Evolutionary conservation across 1,139 yeast species (phyloP), one percentile per base, ranked within the genome.

Genomic region (Blastobotrys illinoisensis): DNA sequence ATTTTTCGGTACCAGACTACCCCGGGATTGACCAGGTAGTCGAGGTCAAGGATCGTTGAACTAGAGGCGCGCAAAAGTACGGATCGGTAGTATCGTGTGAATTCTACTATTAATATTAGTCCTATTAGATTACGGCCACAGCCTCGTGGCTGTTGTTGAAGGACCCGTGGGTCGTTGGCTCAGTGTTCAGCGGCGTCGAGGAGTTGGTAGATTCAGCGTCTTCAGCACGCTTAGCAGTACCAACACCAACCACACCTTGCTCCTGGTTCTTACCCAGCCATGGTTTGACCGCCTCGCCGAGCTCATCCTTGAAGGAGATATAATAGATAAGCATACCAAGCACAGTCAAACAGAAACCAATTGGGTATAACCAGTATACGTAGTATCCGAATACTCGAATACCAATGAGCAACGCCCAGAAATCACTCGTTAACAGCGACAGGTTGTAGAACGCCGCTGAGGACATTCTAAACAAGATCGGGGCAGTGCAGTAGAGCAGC

Each of bases 1-100:
- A 79, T 0, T 83, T 93, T 60, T 82, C 80, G 32, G 73, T 81
- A 1, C 86, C 86, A 18, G 64, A 74, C 1, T 85, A 83, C 62
- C 69, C 72, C 24, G 83, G 79, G 0, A 71, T 71, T 3, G 85
- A 82, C 53, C 86, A 83, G 62, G 76, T 79, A 11, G 72, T 62
- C 7, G 71, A 66, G 11, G 40, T 32, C 40, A 32, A 32, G 16
- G 16, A 32, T 11, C 40, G 16, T 13, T 32, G 13, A 21, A 21
- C 6, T 21, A 21, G 6, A 6, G 23, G n/a, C n/a, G n/a, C n/a
- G n/a, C 6, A 21, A 21, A 21, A 21, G 23, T 32, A 13, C n/a
- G n/a, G n/a, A n/a, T n/a, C n/a, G n/a, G n/a, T n/a, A n/a, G n/a
- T n/a, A n/a, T n/a, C n/a, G n/a, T n/a, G n/a, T n/a, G 32, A 26